phyloP scores from a whole-genome alignment of 768 basidiomycete species.

The Leccinum sublutescens region DNA sequence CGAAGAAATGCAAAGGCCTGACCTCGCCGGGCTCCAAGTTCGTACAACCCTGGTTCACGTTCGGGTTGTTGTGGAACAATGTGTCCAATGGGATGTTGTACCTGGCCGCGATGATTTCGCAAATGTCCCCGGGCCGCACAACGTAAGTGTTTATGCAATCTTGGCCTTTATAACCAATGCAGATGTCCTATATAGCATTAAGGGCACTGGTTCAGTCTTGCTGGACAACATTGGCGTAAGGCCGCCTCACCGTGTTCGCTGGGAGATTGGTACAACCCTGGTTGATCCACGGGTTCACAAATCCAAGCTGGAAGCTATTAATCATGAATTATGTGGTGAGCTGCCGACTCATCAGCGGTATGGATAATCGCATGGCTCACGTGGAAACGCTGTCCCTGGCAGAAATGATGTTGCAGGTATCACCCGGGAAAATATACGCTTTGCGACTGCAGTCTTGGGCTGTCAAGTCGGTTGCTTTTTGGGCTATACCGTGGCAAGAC shows the following conservation, averaged over 20 bases:
- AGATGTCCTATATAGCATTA: constrained; percentile 38
- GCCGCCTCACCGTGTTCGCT: constrained; percentile 24
- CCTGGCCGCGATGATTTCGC: not conserved
- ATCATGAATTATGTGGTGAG: not conserved
- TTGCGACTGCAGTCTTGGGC: not conserved
- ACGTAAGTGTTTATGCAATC: constrained; percentile 43
- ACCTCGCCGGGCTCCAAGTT: not conserved
- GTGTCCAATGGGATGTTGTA: not conserved
- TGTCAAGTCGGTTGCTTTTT: not conserved
- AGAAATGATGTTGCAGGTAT: not conserved
- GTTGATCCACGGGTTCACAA: constrained; percentile 46
- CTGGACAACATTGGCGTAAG: not conserved
- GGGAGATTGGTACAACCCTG: no score
- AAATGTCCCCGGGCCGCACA: not conserved
- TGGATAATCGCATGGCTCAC: not conserved
- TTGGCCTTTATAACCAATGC: constrained; percentile 51
- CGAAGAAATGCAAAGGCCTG: not conserved
- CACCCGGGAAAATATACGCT: not conserved
- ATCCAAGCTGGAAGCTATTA: constrained; percentile 55
- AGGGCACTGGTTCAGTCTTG: not conserved
- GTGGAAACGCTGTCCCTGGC: not conserved
- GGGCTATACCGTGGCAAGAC: not conserved
- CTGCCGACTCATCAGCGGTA: not conserved
- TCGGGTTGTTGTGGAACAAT: not conserved
- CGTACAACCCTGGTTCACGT: not conserved